Base-by-base conservation (phyloP, 352 stramenopile genomes). In the Globisporangium yorkense region DNA sequence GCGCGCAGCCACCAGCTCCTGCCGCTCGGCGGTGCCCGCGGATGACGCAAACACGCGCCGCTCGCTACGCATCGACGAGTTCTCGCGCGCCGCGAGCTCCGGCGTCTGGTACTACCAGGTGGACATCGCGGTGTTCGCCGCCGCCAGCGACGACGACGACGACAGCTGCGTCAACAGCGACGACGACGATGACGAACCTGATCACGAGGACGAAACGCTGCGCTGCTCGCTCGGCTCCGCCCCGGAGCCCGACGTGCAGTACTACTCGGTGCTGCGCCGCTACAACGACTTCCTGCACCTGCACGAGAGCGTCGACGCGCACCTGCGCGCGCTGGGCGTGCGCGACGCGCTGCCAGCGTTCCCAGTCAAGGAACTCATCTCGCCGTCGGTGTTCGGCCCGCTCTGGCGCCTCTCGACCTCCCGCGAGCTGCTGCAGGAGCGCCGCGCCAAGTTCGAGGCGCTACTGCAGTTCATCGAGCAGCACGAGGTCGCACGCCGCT, bases 91-190 rank as follows among this genome's bases (percentile, higher is more conserved):
- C 10, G 54, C 73, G 39, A 50, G 48, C 50, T 75, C 72, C 0
- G 70, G 80, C 54, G 74, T 89, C 15, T 89, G 75, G 74, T 89
- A 81, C 61, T 89, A 88, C 59, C 80, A 74, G 51, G 72, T 89
- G 24, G 77, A 88, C 63, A 79, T 89, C 27, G 63, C 71, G 24
- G 58, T 65, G 29, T 67, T 71, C 44, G 29, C 61, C 7, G 45
- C 63, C 39, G 15, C 54, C 61, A 40, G 33, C 61, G 16, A 43
- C 37, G 37, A 43, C 37, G 37, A 43, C 37, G 48, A 55, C 44
- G 60, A 55, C 18, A 50, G 33, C 29, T 60, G 58, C 29, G 63
- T 45, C 46, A 39, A 27, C 56, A 63, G 33, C 16, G 51, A 44
- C 40, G 16, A 63, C 50, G 31, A 37, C 41, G 48, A 47, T n/a